Evolutionary conservation across 192 early-diverging fungal genomes (phyloP), one percentile per base, ranked within the genome.

Genomic region (Mortierella hygrophila): DNA sequence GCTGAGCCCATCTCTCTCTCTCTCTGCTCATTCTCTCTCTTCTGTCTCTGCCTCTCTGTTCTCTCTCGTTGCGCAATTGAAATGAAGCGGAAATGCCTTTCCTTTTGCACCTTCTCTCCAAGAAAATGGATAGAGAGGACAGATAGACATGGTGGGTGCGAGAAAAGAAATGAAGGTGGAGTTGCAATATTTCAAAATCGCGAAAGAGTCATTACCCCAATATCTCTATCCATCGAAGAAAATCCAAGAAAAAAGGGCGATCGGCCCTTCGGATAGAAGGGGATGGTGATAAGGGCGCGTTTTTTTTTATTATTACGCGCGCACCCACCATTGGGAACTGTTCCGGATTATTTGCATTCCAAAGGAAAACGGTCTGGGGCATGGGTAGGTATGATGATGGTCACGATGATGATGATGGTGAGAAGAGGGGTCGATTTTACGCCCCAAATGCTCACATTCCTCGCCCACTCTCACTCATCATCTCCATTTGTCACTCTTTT

Each of bases 1-100:
- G 60, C 29, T 65, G 60, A 65, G 60, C 60, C 60, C 60, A 65
- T 65, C 60, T 65, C 60, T 65, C 60, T 13, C 7, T 63, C 26
- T 32, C 57, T 26, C 60, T 32, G 0, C 2, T 29, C 10, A 1
- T 26, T 26, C 44, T 46, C 57, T n/a, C 57, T 9, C n/a, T 23
- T n/a, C 55, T 60, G 23, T 10, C 23, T n/a, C 23, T 57, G n/a
- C 8, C 55, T 60, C 0, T 10, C n/a, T n/a, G 23, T 57, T 8
- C 5, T 57, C 11, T 65, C 29, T 29, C 6, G 6, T 65, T 52
- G 18, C 49, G 60, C 26, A 60, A 65, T 29, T 65, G 26, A 65
- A 65, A 65, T 65, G 29, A 65, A 40, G 38, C 29, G 9, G 60
- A 65, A 11, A 32, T 65, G 26, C 29, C 60, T 29, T 29, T 29